Percentiles rank a stretch among this genome's conserved stretches.
Conservation (phyloP, 148 eudicot genomes). For the Nepenthes mirabilis region DNA sequence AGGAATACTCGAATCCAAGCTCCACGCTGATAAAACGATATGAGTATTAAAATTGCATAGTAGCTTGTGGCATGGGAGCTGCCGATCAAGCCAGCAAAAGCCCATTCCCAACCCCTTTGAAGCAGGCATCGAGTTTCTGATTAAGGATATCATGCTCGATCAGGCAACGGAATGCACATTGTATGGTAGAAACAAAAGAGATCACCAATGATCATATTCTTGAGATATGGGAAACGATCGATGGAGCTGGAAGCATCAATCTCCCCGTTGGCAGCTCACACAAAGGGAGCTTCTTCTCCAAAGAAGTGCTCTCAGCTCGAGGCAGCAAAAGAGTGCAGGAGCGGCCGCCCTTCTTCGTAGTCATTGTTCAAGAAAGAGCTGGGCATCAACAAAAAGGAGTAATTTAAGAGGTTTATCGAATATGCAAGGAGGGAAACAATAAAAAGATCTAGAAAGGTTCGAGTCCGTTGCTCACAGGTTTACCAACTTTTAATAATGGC, state of each 20-base stretch:
- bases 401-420: slow-evolving; percentile 33
- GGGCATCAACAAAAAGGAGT: slow-evolving; percentile 45
- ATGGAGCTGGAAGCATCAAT: slow-evolving; percentile 38
- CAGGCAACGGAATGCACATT: slow-evolving; percentile 60
- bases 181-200: slow-evolving; percentile 26
- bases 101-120: slow-evolving; percentile 28
- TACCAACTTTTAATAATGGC: slow-evolving; percentile 80
- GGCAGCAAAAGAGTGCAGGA: slow-evolving; percentile 32
- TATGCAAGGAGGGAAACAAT: slow-evolving; percentile 30
- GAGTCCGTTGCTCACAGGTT: slow-evolving; percentile 76
- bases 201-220: slow-evolving; percentile 30
- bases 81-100: slow-evolving; percentile 4
- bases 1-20: slow-evolving; percentile 27
- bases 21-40: slow-evolving; percentile 18
- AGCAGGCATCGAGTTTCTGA: slow-evolving; percentile 25
- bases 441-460: slow-evolving; percentile 68
- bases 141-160: slow-evolving; percentile 84
- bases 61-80: slow-evolving; percentile 3
- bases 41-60: slow-evolving; percentile 35
- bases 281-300: slow-evolving; percentile 11
- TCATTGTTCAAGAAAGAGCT: slow-evolving; percentile 39
- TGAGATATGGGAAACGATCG: slow-evolving; percentile 70
- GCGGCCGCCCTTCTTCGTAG: slow-evolving; percentile 26
- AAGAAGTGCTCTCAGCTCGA: slow-evolving; percentile 17
- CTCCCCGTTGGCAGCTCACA: slow-evolving; percentile 37